These are phyloP conservation scores for Penicillium salamii DNA, from an alignment of 495 filamentous ascomycete species.

Conservation along the genomic window DNA sequence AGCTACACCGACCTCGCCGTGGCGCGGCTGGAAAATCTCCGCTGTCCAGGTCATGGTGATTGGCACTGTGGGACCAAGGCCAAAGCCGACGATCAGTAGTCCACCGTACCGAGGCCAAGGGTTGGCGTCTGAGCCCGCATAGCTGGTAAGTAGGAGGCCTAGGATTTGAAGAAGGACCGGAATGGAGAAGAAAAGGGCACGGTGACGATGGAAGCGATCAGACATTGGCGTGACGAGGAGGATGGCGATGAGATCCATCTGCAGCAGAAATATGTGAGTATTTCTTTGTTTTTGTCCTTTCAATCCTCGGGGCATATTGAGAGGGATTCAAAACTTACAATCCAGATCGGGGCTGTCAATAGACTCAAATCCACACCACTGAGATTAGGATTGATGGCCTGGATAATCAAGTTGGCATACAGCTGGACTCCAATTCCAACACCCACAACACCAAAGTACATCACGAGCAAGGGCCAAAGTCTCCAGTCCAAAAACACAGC, in stretches of 20 bases:
- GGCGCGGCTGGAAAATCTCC: slow-evolving; percentile 84
- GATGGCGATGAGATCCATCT: slow-evolving; percentile 88
- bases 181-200: slow-evolving; percentile 78
- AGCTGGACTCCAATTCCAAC: slow-evolving; percentile 87
- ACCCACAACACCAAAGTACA: slow-evolving; percentile 95
- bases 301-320: no score
- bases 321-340: slow-evolving; percentile 52
- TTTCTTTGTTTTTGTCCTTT: no score
- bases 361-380: slow-evolving; percentile 75
- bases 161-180: slow-evolving; percentile 76
- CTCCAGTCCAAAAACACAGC: slow-evolving; percentile 78
- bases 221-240: slow-evolving; percentile 80
- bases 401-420: slow-evolving; percentile 84
- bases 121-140: slow-evolving; percentile 59
- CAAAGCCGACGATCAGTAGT: slow-evolving; percentile 87
- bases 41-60: slow-evolving; percentile 92
- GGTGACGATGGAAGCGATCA: slow-evolving; percentile 80
- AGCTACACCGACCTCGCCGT: slow-evolving; percentile 91
- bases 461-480: slow-evolving; percentile 76
- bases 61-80: slow-evolving; percentile 86
- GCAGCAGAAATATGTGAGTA: no score
- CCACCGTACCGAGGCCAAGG: slow-evolving; percentile 86
- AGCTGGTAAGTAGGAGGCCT: slow-evolving; percentile 76
- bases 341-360: slow-evolving; percentile 87
- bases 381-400: slow-evolving; percentile 67